Conservation (phyloP, 192 early-diverging fungal species). For the Linnemannia zychae region DNA sequence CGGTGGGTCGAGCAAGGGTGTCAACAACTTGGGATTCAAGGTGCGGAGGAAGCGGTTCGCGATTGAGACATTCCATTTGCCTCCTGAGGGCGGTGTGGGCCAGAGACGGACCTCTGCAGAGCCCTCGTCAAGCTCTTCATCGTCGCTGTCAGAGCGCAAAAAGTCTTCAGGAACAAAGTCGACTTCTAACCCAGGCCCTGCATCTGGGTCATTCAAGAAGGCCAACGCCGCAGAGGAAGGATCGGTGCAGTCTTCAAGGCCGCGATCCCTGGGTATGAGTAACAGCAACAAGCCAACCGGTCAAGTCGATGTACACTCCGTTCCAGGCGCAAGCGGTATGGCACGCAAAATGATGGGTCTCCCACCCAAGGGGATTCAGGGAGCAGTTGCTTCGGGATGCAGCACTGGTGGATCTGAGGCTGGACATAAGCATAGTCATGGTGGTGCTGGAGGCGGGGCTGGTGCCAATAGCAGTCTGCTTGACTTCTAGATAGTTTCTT, state of each 20-base stretch:
- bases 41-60: conserved; percentile 90
- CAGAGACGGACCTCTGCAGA: conserved; percentile 66
- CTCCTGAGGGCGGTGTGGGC: conserved; percentile 91
- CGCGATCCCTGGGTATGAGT: conserved; percentile 7
- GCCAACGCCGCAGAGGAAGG: neutral
- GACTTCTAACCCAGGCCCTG: neutral
- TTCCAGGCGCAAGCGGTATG: conserved; percentile 46
- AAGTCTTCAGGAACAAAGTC: conserved; percentile 7
- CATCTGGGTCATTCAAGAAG: conserved; percentile 13
- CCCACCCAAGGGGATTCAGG: conserved; percentile 40
- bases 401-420: conserved; percentile 29
- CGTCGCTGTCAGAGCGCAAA: conserved; percentile 38
- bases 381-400: conserved; percentile 38
- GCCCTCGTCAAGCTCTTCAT: conserved; percentile 24
- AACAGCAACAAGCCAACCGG: neutral
- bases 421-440: conserved; percentile 18
- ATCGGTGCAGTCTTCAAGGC: neutral
- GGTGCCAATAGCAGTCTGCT: conserved; percentile 35
- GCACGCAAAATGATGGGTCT: conserved; percentile 56
- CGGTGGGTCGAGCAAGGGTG: conserved; percentile 59
- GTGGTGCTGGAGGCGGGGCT: neutral
- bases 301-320: conserved; percentile 43
- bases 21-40: conserved; percentile 89
- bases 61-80: conserved; percentile 93
- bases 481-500: conserved; percentile 23